Conservation (phyloP, 805 yeast genomes). For the Saccharomycopsis fermentans region DNA sequence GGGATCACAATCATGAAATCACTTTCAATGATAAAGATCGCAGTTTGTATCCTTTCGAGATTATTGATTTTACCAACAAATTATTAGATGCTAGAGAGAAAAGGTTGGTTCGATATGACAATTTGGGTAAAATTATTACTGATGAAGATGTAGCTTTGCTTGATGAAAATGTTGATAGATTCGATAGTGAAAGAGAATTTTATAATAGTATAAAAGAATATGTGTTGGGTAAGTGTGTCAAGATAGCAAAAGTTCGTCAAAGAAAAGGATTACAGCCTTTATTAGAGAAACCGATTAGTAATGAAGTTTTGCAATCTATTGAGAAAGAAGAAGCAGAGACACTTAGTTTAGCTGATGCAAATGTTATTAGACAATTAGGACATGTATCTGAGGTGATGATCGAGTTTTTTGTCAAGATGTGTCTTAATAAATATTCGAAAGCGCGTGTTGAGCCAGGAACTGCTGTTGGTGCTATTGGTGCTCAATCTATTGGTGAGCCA, state of each 20-base stretch:
- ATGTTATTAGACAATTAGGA: conserved; percentile 51
- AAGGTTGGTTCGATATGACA: conserved; percentile 57
- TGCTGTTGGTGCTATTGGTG: conserved; percentile 99
- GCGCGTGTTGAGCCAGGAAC: conserved; percentile 98
- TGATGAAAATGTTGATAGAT: conserved; percentile 66
- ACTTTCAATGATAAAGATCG: conserved; percentile 47
- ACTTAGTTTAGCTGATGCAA: conserved; percentile 27
- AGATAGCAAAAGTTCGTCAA: conserved; percentile 48
- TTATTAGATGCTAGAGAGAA: conserved; percentile 53
- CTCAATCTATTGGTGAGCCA: conserved; percentile 98
- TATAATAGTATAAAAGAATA: conserved; percentile 66
- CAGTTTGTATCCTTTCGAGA: conserved; percentile 63
- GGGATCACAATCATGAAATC: conserved; percentile 80
- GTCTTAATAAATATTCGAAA: conserved; percentile 70
- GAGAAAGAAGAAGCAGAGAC: conserved; percentile 28
- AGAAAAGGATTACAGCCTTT: conserved; percentile 39
- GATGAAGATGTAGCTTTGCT: conserved; percentile 34
- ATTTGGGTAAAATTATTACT: conserved; percentile 47
- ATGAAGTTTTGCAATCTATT: conserved; percentile 27
- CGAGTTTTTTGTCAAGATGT: conserved; percentile 56
- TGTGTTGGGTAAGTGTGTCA: conserved; percentile 43
- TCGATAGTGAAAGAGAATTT: conserved; percentile 81
- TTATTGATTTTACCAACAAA: conserved; percentile 42
- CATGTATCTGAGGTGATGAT: conserved; percentile 58
- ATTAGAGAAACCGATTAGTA: conserved; percentile 29